These are phyloP conservation scores for Croton setiger DNA, from an alignment of 441 rosid species.

Conservation along the genomic window DNA sequence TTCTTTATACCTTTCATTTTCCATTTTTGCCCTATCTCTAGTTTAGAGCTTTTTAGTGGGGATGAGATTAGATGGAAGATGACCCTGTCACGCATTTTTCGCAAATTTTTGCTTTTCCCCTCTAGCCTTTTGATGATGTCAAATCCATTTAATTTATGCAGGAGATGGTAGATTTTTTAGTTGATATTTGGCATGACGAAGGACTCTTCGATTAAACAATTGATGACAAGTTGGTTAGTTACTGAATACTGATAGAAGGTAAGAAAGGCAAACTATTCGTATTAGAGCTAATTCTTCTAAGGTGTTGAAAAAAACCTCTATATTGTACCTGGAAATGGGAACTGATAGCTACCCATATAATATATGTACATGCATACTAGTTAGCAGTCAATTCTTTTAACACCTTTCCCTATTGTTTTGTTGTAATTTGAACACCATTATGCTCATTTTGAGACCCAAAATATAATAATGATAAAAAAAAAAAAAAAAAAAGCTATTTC, in stretches of 20 bases:
- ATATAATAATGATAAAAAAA: not conserved
- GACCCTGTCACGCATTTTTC: too few relatives aligned
- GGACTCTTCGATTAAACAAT: slow-evolving; percentile 65
- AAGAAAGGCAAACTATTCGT: not conserved
- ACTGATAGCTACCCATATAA: not conserved
- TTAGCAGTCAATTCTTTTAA: slow-evolving; percentile 7
- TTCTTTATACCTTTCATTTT: too few relatives aligned
- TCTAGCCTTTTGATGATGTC: not conserved
- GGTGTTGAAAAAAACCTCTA: not conserved
- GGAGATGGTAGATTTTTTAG: slow-evolving; percentile 96
- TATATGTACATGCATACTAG: not conserved
- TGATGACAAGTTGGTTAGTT: not conserved
- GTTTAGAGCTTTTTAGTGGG: too few relatives aligned
- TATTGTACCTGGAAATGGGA: not conserved
- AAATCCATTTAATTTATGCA: slow-evolving; percentile 33
- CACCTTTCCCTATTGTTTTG: not conserved
- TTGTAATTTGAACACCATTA: not conserved
- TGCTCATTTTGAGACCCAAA: not conserved
- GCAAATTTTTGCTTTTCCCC: too few relatives aligned
- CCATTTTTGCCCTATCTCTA: too few relatives aligned
- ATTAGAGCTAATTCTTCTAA: not conserved
- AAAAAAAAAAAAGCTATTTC: too few relatives aligned
- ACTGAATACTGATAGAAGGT: slow-evolving; percentile 7
- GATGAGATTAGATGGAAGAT: too few relatives aligned
- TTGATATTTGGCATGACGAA: slow-evolving; percentile 87